Evolutionary conservation across 148 eudicot species (phyloP).

Genomic region (Mesembryanthemum crystallinum): DNA sequence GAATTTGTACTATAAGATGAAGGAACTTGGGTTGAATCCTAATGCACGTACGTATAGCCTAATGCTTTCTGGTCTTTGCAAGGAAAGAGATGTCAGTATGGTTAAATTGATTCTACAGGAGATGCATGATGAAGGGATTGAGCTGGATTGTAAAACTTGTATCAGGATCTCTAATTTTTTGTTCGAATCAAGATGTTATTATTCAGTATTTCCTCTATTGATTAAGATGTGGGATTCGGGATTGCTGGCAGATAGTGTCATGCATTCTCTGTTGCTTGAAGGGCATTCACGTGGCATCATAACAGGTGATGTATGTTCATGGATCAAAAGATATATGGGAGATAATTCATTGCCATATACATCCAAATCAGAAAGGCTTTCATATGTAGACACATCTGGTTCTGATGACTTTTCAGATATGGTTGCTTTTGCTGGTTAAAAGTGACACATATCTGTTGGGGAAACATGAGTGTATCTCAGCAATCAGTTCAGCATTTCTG

Average conservation of each 20-base stretch:
- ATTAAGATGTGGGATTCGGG: conserved; percentile 33
- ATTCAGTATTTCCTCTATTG: conserved; percentile 25
- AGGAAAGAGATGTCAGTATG: conserved; percentile 31
- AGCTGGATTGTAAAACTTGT: conserved; percentile 23
- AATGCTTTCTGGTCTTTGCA: conserved; percentile 43
- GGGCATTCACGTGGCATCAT: conserved; percentile 23
- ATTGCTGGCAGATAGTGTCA: conserved; percentile 30
- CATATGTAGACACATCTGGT: conserved; percentile 18
- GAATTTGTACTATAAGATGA: conserved; percentile 44
- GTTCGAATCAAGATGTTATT: conserved; percentile 12
- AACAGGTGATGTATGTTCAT: conserved; percentile 4
- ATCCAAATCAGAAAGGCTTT: not conserved
- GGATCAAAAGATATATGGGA: conserved; percentile 7
- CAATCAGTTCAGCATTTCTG: not conserved
- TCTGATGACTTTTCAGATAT: conserved; percentile 28
- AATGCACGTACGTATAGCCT: conserved; percentile 33
- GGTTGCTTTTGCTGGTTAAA: conserved; percentile 31
- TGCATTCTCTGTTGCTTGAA: conserved; percentile 26
- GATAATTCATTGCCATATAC: not conserved
- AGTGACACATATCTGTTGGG: not conserved
- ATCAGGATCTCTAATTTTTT: conserved; percentile 26
- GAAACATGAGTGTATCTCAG: not conserved
- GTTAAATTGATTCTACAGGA: conserved; percentile 34
- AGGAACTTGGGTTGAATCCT: conserved; percentile 39
- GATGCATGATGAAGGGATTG: conserved; percentile 37